Conservation (phyloP, 345 rosid genomes). For the Psidium friedrichsthalianum region DNA sequence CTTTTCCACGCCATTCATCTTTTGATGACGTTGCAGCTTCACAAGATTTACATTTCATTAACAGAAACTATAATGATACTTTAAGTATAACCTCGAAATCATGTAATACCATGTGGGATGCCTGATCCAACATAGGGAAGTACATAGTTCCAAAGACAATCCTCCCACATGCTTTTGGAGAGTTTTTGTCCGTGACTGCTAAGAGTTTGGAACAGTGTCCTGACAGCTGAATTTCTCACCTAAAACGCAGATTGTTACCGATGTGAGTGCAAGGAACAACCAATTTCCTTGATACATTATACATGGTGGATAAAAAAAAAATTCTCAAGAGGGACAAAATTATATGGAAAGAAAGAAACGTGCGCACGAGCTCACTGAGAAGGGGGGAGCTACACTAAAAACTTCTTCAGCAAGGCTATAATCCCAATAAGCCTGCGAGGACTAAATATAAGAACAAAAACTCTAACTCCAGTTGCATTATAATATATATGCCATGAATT, state of each 20-base stretch:
- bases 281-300: not conserved
- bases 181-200: conserved; percentile 92
- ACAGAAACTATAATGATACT: not conserved
- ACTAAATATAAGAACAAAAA: not conserved
- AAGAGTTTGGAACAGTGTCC: conserved; percentile 89
- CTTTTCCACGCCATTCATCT: conserved; percentile 98
- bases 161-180: conserved; percentile 94
- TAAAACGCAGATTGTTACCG: conserved; percentile 8
- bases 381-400: not conserved
- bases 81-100: not conserved
- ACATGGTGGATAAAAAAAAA: not conserved
- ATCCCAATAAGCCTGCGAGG: not conserved
- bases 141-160: conserved; percentile 96
- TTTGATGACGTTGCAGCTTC: conserved; percentile 95
- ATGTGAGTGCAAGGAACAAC: not conserved
- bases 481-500: not conserved
- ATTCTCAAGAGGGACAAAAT: not conserved
- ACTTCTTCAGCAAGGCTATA: not conserved
- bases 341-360: not conserved
- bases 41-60: conserved; percentile 8
- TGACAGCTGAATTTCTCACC: conserved; percentile 97
- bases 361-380: not conserved
- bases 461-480: not conserved
- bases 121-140: conserved; percentile 79
- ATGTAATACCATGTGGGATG: conserved; percentile 74